Conservation (phyloP, 176 grass and related monocot genomes). For the Musa acuminata region DNA sequence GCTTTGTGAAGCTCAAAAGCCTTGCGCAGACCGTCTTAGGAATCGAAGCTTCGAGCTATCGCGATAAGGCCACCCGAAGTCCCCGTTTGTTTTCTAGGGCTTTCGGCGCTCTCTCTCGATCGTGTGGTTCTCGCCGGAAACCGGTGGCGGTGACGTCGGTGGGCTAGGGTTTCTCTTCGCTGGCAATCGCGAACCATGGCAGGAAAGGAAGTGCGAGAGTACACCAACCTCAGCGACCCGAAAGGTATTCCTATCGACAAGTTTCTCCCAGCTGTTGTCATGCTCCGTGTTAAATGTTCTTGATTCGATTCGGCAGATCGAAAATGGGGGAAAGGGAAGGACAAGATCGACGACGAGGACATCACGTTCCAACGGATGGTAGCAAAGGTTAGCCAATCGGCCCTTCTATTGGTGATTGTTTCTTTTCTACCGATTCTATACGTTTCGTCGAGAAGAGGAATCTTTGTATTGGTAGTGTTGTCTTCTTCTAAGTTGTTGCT, state of each 20-base stretch:
- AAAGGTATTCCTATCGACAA: slow-evolving; percentile 42
- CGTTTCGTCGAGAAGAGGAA: neutral
- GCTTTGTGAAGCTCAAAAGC: neutral
- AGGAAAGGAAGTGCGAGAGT: slow-evolving; percentile 90
- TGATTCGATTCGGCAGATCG: slow-evolving; percentile 39
- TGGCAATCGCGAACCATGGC: slow-evolving; percentile 38
- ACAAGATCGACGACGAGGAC: slow-evolving; percentile 94
- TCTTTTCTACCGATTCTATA: neutral
- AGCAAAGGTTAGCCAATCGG: slow-evolving; percentile 85
- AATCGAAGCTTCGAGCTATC: neutral
- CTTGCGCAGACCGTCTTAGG: neutral
- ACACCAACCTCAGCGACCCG: slow-evolving; percentile 97
- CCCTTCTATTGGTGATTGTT: slow-evolving; percentile 14
- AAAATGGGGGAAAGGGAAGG: slow-evolving; percentile 90
- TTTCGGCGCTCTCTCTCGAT: neutral
- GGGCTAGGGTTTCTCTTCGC: slow-evolving; percentile 17
- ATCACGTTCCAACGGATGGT: slow-evolving; percentile 99
- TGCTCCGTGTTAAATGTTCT: neutral
- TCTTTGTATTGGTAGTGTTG: neutral
- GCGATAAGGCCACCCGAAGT: neutral
- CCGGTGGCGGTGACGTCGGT: neutral
- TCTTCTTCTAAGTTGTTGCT: neutral
- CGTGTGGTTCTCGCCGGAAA: neutral
- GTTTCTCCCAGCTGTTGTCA: neutral
- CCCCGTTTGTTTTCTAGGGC: neutral